A percentile compares a stretch with the other conserved stretches of the same genome.
phyloP scores from a whole-genome alignment of 2,329 filamentous ascomycete genomes.

The Colletotrichum sublineola region DNA sequence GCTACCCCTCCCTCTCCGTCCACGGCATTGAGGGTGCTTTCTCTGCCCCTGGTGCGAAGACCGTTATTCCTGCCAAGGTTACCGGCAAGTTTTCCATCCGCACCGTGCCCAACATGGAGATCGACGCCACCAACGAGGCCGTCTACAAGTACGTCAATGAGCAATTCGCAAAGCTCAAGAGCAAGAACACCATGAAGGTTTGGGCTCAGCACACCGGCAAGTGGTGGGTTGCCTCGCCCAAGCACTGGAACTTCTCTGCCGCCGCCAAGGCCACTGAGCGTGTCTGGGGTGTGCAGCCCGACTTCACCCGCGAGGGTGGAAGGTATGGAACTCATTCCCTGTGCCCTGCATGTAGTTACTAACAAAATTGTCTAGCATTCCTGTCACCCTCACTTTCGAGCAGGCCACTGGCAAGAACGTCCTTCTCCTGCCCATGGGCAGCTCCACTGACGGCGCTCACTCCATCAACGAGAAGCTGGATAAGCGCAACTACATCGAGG shows the following conservation, averaged over 20 bases:
- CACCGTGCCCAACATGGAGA: constrained; percentile 97
- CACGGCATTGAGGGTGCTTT: constrained; percentile 97
- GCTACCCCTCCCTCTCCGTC: constrained; percentile 91
- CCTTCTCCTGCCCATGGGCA: constrained; percentile 94
- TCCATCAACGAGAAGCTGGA: constrained; percentile 99
- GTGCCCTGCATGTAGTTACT: neutral
- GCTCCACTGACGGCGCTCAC: constrained; percentile 95
- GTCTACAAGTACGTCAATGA: constrained; percentile 88
- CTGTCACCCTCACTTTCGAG: constrained; percentile 96
- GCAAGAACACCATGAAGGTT: constrained; percentile 91
- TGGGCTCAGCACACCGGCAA: constrained; percentile 91
- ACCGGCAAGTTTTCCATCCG: constrained; percentile 98
- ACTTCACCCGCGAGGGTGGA: constrained; percentile 96
- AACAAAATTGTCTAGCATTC: constrained; percentile 74
- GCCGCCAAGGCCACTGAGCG: constrained; percentile 96
- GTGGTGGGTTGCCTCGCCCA: constrained; percentile 98
- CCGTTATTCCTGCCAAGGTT: constrained; percentile 98
- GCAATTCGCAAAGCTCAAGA: constrained; percentile 86
- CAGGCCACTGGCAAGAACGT: constrained; percentile 99
- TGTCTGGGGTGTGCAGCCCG: constrained; percentile 93
- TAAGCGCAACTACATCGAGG: constrained; percentile 97
- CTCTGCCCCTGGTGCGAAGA: constrained; percentile 94
- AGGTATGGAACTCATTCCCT: constrained; percentile 66
- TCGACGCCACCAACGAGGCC: constrained; percentile 85
- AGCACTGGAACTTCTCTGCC: constrained; percentile 98